These are phyloP conservation scores for Wickerhamomyces ciferrii DNA, from an alignment of 805 yeast species.

Conservation along the genomic window DNA sequence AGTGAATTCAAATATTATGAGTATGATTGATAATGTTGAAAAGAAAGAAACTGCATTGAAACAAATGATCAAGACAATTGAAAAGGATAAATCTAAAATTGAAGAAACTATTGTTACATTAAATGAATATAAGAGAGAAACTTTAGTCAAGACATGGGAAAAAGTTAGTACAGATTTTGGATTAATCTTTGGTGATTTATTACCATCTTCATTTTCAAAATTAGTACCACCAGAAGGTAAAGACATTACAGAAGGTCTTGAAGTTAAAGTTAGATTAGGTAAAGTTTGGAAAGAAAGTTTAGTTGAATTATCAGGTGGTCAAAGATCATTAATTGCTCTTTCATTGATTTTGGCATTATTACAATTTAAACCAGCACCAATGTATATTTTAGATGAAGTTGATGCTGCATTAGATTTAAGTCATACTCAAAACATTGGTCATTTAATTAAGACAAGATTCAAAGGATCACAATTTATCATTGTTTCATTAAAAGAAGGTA, in stretches of 20 bases:
- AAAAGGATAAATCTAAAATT: slow-evolving; percentile 83
- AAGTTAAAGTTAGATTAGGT: slow-evolving; percentile 85
- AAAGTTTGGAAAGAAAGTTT: slow-evolving; percentile 93
- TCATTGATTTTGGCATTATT: slow-evolving; percentile 87
- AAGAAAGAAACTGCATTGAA: slow-evolving; percentile 76
- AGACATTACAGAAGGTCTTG: slow-evolving; percentile 86
- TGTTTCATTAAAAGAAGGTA: slow-evolving; percentile 94
- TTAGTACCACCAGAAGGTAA: slow-evolving; percentile 75
- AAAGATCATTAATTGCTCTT: slow-evolving; percentile 87
- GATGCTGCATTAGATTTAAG: slow-evolving; percentile 97
- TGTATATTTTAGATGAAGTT: slow-evolving; percentile 96
- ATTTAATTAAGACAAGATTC: slow-evolving; percentile 88
- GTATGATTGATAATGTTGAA: slow-evolving; percentile 86
- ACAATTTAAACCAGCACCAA: slow-evolving; percentile 96
- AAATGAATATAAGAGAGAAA: slow-evolving; percentile 79
- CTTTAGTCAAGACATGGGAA: slow-evolving; percentile 77
- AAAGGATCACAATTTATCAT: slow-evolving; percentile 95
- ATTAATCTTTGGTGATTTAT: slow-evolving; percentile 75
- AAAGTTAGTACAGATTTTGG: slow-evolving; percentile 91
- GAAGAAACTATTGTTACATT: slow-evolving; percentile 80
- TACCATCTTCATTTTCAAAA: slow-evolving; percentile 89
- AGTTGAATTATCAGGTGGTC: slow-evolving; percentile 96
- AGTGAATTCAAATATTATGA: slow-evolving; percentile 83
- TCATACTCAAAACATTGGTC: slow-evolving; percentile 97
- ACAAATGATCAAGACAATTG: slow-evolving; percentile 80